Conservation (phyloP, 225 moss, liverwort and hornwort genomes). For the Sphagnum tenellum region DNA sequence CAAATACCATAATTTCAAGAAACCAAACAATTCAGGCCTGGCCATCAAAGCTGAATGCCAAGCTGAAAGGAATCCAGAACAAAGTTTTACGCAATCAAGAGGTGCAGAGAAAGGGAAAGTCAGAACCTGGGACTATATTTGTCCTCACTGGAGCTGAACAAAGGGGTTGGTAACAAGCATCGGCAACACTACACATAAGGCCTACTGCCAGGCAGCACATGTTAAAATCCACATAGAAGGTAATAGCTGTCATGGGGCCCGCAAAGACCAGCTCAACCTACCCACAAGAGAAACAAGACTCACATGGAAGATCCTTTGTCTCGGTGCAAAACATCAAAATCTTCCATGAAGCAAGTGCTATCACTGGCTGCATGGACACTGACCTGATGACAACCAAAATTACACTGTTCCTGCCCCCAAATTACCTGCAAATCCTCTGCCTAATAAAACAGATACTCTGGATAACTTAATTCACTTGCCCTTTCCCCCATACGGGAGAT, state of each 20-base stretch:
- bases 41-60: too few relatives aligned
- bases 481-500: constrained; percentile 37
- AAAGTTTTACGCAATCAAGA: too few relatives aligned
- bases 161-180: too few relatives aligned
- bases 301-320: constrained; percentile 11
- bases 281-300: constrained; percentile 18
- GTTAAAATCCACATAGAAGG: too few relatives aligned
- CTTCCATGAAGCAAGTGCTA: constrained; percentile 19
- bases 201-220: too few relatives aligned
- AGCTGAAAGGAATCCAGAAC: too few relatives aligned
- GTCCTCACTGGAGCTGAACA: too few relatives aligned
- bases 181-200: too few relatives aligned
- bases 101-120: too few relatives aligned
- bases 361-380: constrained; percentile 29
- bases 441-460: constrained; percentile 8
- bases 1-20: too few relatives aligned
- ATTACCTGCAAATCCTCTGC: constrained; percentile 2
- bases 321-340: constrained; percentile 13
- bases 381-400: constrained; percentile 14
- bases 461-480: constrained; percentile 8
- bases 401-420: background rate
- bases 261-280: constrained; percentile 14
- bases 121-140: too few relatives aligned
- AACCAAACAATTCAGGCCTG: too few relatives aligned
- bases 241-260: constrained; percentile 16